Percentiles rank a stretch among this genome's conserved stretches.
Evolutionary conservation across 2,329 filamentous ascomycete genomes (phyloP).

Genomic region (Phaeoacremonium minimum): DNA sequence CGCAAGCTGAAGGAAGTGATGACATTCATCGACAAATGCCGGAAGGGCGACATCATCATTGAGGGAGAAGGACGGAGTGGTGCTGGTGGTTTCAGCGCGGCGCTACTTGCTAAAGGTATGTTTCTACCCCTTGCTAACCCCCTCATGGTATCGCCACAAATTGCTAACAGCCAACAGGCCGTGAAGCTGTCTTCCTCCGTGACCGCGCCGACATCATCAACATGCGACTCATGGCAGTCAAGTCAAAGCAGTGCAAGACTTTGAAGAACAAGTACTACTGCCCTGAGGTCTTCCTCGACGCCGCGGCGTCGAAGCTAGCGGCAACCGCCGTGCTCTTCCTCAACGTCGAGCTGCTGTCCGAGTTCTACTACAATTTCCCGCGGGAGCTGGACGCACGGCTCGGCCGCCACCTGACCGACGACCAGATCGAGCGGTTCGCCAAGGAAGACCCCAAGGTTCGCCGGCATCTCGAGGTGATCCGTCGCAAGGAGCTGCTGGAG

Average conservation of each 20-base stretch:
- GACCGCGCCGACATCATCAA: constrained; percentile 87
- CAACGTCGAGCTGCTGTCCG: constrained; percentile 91
- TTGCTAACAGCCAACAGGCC: constrained; percentile 51
- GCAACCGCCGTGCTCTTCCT: constrained; percentile 94
- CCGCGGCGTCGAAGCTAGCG: constrained; percentile 90
- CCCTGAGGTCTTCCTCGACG: constrained; percentile 95
- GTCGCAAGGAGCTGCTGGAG: constrained; percentile 87
- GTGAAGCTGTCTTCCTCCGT: constrained; percentile 89
- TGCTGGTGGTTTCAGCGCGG: constrained; percentile 88
- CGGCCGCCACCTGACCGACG: constrained; percentile 71
- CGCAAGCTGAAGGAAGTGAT: constrained; percentile 88
- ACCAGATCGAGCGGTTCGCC: constrained; percentile 85
- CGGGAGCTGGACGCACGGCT: constrained; percentile 85
- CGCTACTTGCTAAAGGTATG: constrained; percentile 76
- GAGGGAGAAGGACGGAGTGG: constrained; percentile 81
- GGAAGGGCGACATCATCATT: constrained; percentile 78
- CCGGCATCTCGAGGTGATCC: constrained; percentile 85
- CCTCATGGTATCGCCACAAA: neutral
- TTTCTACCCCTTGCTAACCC: constrained; percentile 2
- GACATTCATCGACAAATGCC: constrained; percentile 82
- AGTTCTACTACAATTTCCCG: constrained; percentile 98
- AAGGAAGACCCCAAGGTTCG: constrained; percentile 88
- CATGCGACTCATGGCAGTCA: constrained; percentile 82
- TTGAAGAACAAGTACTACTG: constrained; percentile 93
- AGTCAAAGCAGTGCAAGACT: constrained; percentile 81